A percentile compares a stretch with the other conserved stretches of the same genome.
These are phyloP conservation scores for Rhodotorula sp. DNA, from an alignment of 1,284 basidiomycete genomes.

Conservation along the genomic window DNA sequence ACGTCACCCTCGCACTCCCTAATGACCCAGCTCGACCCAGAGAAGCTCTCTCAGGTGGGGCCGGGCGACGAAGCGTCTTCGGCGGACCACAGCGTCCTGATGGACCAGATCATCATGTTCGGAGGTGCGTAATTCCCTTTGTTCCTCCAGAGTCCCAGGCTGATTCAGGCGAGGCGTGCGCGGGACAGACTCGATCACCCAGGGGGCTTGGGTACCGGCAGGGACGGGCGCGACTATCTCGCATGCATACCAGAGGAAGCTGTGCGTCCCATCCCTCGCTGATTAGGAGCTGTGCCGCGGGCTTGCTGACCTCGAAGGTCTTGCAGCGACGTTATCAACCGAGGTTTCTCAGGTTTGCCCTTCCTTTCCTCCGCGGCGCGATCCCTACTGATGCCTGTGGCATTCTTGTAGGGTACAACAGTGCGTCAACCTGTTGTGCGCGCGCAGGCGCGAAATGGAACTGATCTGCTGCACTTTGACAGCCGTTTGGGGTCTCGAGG, in stretches of 20 bases:
- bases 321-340: slow-evolving; percentile 38
- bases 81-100: slow-evolving; percentile 3
- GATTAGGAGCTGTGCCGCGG: too few species aligned
- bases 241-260: slow-evolving; percentile 37
- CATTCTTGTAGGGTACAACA: slow-evolving; percentile 28
- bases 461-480: not conserved
- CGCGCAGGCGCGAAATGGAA: fast-evolving
- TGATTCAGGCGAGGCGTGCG: not conserved
- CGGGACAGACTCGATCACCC: slow-evolving; percentile 40
- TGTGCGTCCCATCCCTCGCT: slow-evolving; percentile 17
- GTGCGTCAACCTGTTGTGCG: not conserved
- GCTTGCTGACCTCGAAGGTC: not conserved
- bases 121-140: slow-evolving; percentile 19
- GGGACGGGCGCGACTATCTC: slow-evolving; percentile 36
- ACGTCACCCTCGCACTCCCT: not conserved
- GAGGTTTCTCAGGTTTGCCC: slow-evolving; percentile 35
- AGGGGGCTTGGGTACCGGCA: slow-evolving; percentile 26
- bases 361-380: fast-evolving
- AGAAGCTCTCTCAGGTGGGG: slow-evolving; percentile 2
- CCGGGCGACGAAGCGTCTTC: not conserved
- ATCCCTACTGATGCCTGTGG: not conserved
- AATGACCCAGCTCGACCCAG: not conserved
- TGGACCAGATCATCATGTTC: slow-evolving; percentile 30
- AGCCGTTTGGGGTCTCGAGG: slow-evolving; percentile 61
- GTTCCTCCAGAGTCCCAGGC: fast-evolving